Conservation (phyloP, 768 basidiomycete species). For the Scleroderma citrinum region DNA sequence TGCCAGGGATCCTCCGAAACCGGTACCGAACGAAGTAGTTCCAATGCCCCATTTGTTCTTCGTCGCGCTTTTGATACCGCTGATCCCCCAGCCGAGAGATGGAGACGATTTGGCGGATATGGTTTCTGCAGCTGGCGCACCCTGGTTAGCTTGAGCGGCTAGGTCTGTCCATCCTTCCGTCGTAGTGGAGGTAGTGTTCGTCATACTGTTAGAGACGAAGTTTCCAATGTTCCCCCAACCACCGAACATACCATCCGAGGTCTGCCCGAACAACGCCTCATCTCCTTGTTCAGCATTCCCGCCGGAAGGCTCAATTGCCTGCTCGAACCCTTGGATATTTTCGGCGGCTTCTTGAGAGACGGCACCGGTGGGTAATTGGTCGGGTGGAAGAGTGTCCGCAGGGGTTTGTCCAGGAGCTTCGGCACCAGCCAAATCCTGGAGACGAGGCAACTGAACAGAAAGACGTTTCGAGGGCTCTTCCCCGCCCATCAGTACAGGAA, state of each 20-base stretch:
- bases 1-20: neutral
- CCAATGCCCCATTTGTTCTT: neutral
- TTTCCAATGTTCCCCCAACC: neutral
- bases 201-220: neutral
- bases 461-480: constrained; percentile 5
- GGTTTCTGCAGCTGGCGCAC: neutral
- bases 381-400: constrained; percentile 22
- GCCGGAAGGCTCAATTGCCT: constrained; percentile 4
- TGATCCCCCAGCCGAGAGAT: neutral
- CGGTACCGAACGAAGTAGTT: neutral
- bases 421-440: neutral
- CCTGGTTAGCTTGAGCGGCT: neutral
- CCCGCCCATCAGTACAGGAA: neutral
- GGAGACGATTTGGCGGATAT: neutral
- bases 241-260: neutral
- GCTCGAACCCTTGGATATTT: constrained; percentile 1
- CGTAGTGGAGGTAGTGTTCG: neutral
- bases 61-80: neutral
- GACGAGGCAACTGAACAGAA: constrained; percentile 10
- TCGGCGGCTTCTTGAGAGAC: neutral
- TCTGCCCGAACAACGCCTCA: neutral
- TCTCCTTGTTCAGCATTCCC: neutral
- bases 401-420: constrained; percentile 20
- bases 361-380: constrained; percentile 7
- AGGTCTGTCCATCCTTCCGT: neutral